Evolutionary conservation across 139 green algal genomes (phyloP).

Genomic region (Tetraselmis chui): DNA sequence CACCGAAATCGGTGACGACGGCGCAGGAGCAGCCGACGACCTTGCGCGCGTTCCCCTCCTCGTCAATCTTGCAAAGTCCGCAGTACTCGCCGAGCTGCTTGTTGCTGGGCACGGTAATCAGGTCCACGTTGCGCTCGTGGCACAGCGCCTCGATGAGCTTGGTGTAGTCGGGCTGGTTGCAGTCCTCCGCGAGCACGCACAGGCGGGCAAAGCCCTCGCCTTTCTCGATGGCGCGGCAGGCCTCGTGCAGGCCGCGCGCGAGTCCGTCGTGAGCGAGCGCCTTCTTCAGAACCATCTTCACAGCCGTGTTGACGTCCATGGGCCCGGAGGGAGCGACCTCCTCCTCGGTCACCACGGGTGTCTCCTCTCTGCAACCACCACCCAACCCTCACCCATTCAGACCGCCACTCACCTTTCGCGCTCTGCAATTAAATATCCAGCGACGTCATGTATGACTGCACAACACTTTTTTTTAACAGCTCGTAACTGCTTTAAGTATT

Average conservation of each 20-base stretch:
- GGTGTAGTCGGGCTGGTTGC: constrained; percentile 98
- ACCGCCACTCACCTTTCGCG: neutral
- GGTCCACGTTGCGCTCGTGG: constrained; percentile 91
- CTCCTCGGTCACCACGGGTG: constrained; percentile 37
- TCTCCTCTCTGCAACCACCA: constrained; percentile 55
- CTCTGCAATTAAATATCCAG: neutral
- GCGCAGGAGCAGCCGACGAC: constrained; percentile 92
- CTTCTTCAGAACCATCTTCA: constrained; percentile 96
- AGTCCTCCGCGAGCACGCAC: constrained; percentile 96
- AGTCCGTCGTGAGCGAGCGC: constrained; percentile 93
- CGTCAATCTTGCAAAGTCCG: constrained; percentile 87
- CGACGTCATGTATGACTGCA: too few species aligned
- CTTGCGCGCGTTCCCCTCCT: constrained; percentile 92
- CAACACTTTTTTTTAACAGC: too few species aligned
- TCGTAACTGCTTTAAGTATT: too few species aligned
- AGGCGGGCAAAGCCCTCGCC: constrained; percentile 77
- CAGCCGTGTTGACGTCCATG: constrained; percentile 94
- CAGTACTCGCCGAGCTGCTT: constrained; percentile 92
- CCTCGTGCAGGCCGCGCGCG: constrained; percentile 89
- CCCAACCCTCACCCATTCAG: too few species aligned
- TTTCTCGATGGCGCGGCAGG: constrained; percentile 56
- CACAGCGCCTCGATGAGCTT: constrained; percentile 99
- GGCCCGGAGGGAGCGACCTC: constrained; percentile 64
- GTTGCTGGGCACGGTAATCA: constrained; percentile 82
- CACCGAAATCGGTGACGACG: constrained; percentile 57